Percentiles rank a stretch among this genome's conserved stretches.
These are phyloP conservation scores for Colletotrichum chrysophilum DNA, from an alignment of 2,329 filamentous ascomycete species.

Conservation along the genomic window DNA sequence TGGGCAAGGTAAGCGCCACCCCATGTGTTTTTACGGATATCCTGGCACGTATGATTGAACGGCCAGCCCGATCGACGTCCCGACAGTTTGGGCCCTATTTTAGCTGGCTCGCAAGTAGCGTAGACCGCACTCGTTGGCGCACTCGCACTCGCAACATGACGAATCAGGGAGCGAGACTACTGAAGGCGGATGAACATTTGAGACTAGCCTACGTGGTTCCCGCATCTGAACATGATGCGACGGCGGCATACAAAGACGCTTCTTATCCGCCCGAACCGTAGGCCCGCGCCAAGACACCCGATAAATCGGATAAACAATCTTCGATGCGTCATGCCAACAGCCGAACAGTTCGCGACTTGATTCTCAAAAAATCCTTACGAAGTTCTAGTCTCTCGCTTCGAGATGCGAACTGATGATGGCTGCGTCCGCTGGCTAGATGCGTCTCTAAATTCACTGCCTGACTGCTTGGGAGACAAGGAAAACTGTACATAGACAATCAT, in stretches of 20 bases:
- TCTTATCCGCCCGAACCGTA: background rate
- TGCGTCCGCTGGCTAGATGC: background rate
- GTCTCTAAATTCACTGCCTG: background rate
- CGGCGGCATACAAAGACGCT: background rate
- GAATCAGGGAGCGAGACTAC: background rate
- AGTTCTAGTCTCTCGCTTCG: background rate
- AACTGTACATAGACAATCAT: background rate
- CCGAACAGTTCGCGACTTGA: background rate
- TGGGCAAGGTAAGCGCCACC: background rate
- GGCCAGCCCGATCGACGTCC: background rate
- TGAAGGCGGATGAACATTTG: background rate
- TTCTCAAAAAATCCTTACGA: background rate
- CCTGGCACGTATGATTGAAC: background rate
- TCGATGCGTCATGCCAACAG: background rate
- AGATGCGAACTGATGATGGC: background rate
- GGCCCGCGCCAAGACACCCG: background rate
- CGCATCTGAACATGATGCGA: background rate
- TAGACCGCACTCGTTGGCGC: background rate
- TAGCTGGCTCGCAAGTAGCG: background rate
- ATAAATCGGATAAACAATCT: background rate
- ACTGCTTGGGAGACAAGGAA: background rate
- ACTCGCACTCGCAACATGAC: background rate
- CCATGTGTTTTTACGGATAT: background rate
- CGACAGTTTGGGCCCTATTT: background rate
- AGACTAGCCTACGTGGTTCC: background rate